These are phyloP conservation scores for Schwanniomyces yamadae DNA, from an alignment of 805 yeast species.

Conservation along the genomic window DNA sequence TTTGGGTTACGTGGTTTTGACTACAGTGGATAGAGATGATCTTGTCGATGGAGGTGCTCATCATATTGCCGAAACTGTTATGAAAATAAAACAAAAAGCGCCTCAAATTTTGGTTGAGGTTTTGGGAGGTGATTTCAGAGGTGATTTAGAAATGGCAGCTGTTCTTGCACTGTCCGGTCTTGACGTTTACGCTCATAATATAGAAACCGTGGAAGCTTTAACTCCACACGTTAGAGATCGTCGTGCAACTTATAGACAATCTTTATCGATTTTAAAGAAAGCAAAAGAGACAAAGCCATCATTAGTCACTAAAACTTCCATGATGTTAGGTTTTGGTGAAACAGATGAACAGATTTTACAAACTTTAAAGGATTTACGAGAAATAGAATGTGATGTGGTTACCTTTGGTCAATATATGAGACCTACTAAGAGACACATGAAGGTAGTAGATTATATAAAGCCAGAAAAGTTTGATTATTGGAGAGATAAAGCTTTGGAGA, in stretches of 20 bases:
- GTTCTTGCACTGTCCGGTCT: constrained; percentile 81
- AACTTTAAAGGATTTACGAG: constrained; percentile 75
- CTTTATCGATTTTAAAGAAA: constrained; percentile 68
- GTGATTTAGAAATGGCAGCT: constrained; percentile 78
- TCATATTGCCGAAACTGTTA: constrained; percentile 87
- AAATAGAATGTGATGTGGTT: constrained; percentile 82
- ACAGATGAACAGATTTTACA: constrained; percentile 83
- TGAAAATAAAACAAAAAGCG: constrained; percentile 78
- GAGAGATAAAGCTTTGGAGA: constrained; percentile 79
- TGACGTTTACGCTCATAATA: constrained; percentile 95
- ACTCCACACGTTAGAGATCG: constrained; percentile 96
- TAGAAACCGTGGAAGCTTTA: constrained; percentile 93
- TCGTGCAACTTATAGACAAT: constrained; percentile 92
- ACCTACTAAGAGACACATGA: constrained; percentile 98
- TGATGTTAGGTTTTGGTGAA: constrained; percentile 97
- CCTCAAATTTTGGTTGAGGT: constrained; percentile 93
- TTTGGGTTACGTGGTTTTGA: constrained; percentile 92
- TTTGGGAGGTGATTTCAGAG: constrained; percentile 92
- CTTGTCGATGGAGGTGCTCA: constrained; percentile 88
- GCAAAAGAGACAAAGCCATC: constrained; percentile 79
- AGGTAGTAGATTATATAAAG: constrained; percentile 89
- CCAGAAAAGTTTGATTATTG: constrained; percentile 95
- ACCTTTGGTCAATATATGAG: constrained; percentile 99
- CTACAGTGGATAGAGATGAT: constrained; percentile 98
- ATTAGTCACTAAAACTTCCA: constrained; percentile 85